Evolutionary conservation across 2,329 filamentous ascomycete species (phyloP).

Genomic region (Tolypocladium tropicale): DNA sequence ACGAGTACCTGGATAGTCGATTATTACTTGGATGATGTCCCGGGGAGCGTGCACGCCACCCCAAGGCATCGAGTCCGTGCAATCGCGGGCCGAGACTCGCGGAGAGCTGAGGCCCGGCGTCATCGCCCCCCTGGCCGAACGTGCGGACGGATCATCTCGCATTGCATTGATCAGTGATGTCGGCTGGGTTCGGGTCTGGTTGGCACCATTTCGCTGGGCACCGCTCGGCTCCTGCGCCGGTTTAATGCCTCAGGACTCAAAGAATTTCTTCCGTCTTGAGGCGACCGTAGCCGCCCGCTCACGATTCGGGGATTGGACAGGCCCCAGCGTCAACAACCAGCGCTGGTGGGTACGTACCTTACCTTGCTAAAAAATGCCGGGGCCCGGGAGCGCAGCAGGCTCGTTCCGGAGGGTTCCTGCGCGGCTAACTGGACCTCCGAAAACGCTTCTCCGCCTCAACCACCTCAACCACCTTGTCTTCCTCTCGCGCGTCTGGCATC

Average conservation of each 20-base stretch:
- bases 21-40: too few relatives aligned
- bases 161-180: neutral
- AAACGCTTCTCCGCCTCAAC: conserved; percentile 1
- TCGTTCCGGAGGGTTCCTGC: neutral
- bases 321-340: neutral
- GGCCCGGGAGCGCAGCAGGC: neutral
- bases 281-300: conserved; percentile 7
- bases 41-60: too few relatives aligned
- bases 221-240: neutral
- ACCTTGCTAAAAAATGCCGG: too few relatives aligned
- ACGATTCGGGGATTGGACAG: neutral
- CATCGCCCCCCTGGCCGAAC: too few relatives aligned
- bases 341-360: neutral
- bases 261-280: conserved; percentile 6
- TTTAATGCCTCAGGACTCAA: conserved; percentile 3
- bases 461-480: neutral
- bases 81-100: too few relatives aligned
- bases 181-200: neutral
- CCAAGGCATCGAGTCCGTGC: too few relatives aligned
- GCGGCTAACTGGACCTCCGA: conserved; percentile 6
- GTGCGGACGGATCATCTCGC: too few relatives aligned
- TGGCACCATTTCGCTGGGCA: too few relatives aligned
- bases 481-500: conserved; percentile 7
- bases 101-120: neutral
- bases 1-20: too few relatives aligned